Evolutionary conservation across 345 rosid species (phyloP), one percentile per base, ranked within the genome.

Genomic region (Firmiana major): DNA sequence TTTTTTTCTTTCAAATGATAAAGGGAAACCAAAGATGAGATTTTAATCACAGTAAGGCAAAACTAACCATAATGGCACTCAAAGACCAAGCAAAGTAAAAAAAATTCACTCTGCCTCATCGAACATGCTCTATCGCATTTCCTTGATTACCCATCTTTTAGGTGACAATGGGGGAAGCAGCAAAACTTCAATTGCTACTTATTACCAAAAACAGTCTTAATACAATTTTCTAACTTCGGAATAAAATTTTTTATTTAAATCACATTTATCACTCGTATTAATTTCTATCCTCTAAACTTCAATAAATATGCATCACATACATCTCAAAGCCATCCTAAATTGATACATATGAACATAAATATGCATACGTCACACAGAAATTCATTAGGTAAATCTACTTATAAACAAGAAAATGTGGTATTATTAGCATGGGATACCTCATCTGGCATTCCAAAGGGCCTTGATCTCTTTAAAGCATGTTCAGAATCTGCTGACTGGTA

Each of bases 401-500:
- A 55, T 48, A 26, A 75, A 54, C 15, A 72, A 75, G 28, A 42
- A 62, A 17, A 77, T 46, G 76, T 9, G 6, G 75, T 13, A 51
- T 38, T 68, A 78, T 70, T 24, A 36, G 63, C 16, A 8, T 45
- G 38, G 9, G 2, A 75, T 79, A 92, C 98, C 92, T 94, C 94
- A 63, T 94, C 97, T 16, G 92, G 76, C 45, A 91, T 81, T 82
- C 93, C 97, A 76, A 85, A 90, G n/a, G 93, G 87, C 74, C 94
- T 85, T 63, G 95, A 40, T 82, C 98, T 90, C 90, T 89, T 94
- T 83, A 87, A 40, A 43, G 85, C 88, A 82, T 84, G 87, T 68
- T 89, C 93, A 77, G 97, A 92, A 76, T 92, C 97, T 67, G 98
- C 95, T 60, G 91, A 87, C 80, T 90, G 97, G 81, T 92, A 92